phyloP scores from a whole-genome alignment of 2,329 filamentous ascomycete genomes.

The Exophiala sp. region DNA sequence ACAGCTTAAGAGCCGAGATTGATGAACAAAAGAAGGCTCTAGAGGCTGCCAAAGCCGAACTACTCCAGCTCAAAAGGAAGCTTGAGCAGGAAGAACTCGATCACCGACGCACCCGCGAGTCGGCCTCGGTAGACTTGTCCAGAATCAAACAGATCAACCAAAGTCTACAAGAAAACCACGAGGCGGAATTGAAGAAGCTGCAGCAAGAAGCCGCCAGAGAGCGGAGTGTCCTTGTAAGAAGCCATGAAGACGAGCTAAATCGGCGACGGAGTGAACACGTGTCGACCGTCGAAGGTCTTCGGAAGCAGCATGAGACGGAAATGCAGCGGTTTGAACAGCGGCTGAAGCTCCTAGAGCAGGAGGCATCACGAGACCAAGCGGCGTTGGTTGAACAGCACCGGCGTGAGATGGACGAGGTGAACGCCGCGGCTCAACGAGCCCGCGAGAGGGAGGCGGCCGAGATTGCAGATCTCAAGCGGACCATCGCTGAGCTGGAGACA shows the following conservation, averaged over 20 bases:
- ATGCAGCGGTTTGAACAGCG: constrained; percentile 45
- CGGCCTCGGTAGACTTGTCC: constrained; percentile 48
- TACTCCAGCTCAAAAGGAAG: constrained; percentile 50
- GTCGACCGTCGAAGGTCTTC: constrained; percentile 38
- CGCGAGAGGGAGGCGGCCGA: constrained; percentile 52
- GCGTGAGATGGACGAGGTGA: constrained; percentile 32
- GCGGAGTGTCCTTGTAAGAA: constrained; percentile 13
- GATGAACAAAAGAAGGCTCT: constrained; percentile 63
- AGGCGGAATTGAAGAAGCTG: constrained; percentile 55
- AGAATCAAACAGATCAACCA: constrained; percentile 64
- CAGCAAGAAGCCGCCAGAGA: constrained; percentile 33
- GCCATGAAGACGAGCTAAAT: constrained; percentile 22
- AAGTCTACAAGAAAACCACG: constrained; percentile 62
- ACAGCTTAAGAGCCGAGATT: constrained; percentile 71
- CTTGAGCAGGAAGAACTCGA: constrained; percentile 67
- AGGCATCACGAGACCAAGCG: constrained; percentile 16
- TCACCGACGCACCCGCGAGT: constrained; percentile 60
- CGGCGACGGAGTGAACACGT: constrained; percentile 46
- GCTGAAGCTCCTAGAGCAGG: constrained; percentile 35
- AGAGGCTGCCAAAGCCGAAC: constrained; percentile 52
- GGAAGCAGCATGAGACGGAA: constrained; percentile 42
- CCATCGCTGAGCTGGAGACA: constrained; percentile 54
- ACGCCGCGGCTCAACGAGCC: constrained; percentile 36
- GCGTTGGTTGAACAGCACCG: constrained; percentile 20
- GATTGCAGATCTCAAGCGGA: constrained; percentile 56